Base-by-base conservation (phyloP, 768 basidiomycete genomes). In the Collybiopsis luxurians region DNA sequence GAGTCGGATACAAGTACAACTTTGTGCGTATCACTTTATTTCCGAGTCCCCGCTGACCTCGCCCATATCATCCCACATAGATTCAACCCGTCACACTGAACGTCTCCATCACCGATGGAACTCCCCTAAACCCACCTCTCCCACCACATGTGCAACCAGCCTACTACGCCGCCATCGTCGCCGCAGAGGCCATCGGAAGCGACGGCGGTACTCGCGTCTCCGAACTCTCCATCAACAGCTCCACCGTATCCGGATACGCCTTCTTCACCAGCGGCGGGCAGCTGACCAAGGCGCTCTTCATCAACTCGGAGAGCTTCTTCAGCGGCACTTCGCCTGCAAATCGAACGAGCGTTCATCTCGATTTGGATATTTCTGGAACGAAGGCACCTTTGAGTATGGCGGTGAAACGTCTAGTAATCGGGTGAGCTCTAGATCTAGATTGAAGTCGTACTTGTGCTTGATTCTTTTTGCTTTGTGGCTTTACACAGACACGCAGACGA, bases 1-100 rank as follows among this genome's bases (percentile, higher is more conserved):
- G 86, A 15, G 72, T 89, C 53, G 87, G 87, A 0, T 89, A 77
- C 71, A 89, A 89, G 69, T 89, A 88, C 63, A 84, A 81, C 63
- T 71, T 87, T 53, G 86, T 84, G 10, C 26, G 60, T 30, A 23
- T 5, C 50, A 65, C 19, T 19, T 24, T 19, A n/a, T 44, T 27
- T 48, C 31, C 43, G 24, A 13, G 17, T 50, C 17, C 42, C 27
- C 2, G 36, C 3, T 1, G 26, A 13, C 30, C 53, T 59, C 38
- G 21, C 19, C 46, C 13, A 6, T 43, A 17, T 28, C 59, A 34
- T 5, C 11, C 47, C 17, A 23, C 42, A 3, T 50, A 88, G 87
- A 78, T 90, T 47, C 87, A 89, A 67, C 88, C 87, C 3, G 65
- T 74, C 34, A 72, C 80, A 1, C 69, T 89, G 44, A 82, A 81